Conservation (phyloP, 805 yeast genomes). For the Lachancea mirantina region DNA sequence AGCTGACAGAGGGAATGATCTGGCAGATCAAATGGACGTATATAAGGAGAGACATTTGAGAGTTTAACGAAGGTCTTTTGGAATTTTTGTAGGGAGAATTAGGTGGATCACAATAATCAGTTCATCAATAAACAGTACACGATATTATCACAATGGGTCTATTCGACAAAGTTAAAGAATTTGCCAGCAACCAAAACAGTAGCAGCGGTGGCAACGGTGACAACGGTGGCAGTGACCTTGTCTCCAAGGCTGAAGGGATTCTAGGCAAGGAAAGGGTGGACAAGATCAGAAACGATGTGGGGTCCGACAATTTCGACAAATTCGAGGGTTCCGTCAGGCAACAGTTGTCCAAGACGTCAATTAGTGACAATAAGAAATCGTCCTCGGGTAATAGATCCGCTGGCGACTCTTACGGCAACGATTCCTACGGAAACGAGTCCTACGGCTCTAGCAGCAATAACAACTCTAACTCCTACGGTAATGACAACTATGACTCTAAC, state of each 20-base stretch:
- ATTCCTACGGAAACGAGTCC: conserved; percentile 5
- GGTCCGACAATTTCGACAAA: conserved; percentile 27
- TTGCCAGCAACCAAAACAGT: conserved; percentile 19
- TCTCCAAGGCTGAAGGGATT: conserved; percentile 25
- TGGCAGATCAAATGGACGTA: too few species aligned
- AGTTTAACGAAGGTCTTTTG: not conserved
- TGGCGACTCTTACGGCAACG: conserved; percentile 8
- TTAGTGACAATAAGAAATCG: conserved; percentile 17
- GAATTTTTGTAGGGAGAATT: not conserved
- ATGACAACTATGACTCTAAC: conserved; percentile 17
- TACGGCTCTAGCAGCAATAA: conserved; percentile 6
- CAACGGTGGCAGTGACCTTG: conserved; percentile 15
- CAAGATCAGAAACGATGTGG: conserved; percentile 26
- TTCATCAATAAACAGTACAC: not conserved
- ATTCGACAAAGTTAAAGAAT: conserved; percentile 37
- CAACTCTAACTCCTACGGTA: conserved; percentile 11
- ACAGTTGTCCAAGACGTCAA: conserved; percentile 23
- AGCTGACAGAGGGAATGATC: too few species aligned
- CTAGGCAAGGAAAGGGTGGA: conserved; percentile 28
- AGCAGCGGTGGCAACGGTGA: conserved; percentile 17
- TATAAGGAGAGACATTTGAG: conserved; percentile 1
- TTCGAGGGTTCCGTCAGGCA: conserved; percentile 25
- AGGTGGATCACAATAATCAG: too few species aligned
- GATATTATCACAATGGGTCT: conserved; percentile 33
- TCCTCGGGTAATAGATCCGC: conserved; percentile 13